Conservation (phyloP, 2,329 filamentous ascomycete genomes). For the Dichotomopilus funicola region DNA sequence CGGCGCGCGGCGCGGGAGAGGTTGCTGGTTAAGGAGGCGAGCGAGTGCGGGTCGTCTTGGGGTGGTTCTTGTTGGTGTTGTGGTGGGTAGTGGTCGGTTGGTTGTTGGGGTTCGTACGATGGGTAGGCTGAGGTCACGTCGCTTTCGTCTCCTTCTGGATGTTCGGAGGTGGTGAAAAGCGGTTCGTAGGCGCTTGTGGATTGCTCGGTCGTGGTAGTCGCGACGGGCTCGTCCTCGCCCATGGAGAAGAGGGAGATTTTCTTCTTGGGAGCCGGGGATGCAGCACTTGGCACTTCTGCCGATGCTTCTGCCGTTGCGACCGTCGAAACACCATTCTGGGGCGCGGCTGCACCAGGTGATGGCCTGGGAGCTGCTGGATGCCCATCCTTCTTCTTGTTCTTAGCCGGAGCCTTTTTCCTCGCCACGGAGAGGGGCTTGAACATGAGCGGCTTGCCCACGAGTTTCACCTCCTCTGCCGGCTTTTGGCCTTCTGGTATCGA, state of each 20-base stretch:
- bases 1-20: constrained; percentile 69
- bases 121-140: constrained; percentile 23
- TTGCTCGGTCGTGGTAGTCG: constrained; percentile 19
- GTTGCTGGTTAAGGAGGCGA: constrained; percentile 66
- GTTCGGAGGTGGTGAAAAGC: constrained; percentile 37
- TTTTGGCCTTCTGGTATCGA: constrained; percentile 51
- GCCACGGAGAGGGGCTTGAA: constrained; percentile 85
- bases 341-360: constrained; percentile 11
- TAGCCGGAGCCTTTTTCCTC: constrained; percentile 54
- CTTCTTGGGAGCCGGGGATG: constrained; percentile 30
- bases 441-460: constrained; percentile 73
- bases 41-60: constrained; percentile 24
- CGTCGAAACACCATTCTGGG: constrained; percentile 16
- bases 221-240: constrained; percentile 33
- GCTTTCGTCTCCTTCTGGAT: constrained; percentile 26
- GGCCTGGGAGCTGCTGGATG: constrained; percentile 16
- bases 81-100: constrained; percentile 7
- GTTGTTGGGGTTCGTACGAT: constrained; percentile 15
- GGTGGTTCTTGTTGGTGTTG: constrained; percentile 37
- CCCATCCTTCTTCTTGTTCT: constrained; percentile 50
- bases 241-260: constrained; percentile 68
- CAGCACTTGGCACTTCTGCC: background rate
- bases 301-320: background rate
- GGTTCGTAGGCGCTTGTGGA: constrained; percentile 42
- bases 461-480: constrained; percentile 56